phyloP scores from a whole-genome alignment of 352 stramenopile species.

The Phytophthora gonapodyides region DNA sequence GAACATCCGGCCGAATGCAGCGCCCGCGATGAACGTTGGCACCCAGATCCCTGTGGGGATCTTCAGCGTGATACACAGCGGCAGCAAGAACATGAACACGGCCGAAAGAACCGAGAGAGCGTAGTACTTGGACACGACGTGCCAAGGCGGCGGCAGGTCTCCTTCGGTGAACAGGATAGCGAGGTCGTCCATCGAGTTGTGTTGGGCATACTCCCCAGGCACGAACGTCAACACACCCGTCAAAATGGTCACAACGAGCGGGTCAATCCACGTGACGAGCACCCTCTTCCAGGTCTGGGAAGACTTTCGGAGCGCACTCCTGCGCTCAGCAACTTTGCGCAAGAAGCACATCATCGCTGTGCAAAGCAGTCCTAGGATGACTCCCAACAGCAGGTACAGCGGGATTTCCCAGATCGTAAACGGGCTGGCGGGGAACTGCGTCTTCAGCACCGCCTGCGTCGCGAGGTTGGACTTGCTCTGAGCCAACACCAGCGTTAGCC shows the following conservation, averaged over 20 bases:
- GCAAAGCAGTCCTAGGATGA: conserved; percentile 58
- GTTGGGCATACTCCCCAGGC: conserved; percentile 63
- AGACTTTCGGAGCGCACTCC: conserved; percentile 38
- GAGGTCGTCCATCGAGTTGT: conserved; percentile 64
- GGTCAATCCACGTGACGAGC: conserved; percentile 69
- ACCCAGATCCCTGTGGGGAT: conserved; percentile 86
- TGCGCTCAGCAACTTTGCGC: conserved; percentile 55
- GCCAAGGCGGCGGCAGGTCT: conserved; percentile 53
- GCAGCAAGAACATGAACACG: conserved; percentile 67
- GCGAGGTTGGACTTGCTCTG: conserved; percentile 58
- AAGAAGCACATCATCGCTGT: conserved; percentile 66
- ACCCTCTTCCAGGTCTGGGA: conserved; percentile 55
- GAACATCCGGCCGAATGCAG: conserved; percentile 78
- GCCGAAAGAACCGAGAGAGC: conserved; percentile 50
- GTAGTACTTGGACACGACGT: conserved; percentile 69
- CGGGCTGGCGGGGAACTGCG: conserved; percentile 50
- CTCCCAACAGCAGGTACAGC: conserved; percentile 64
- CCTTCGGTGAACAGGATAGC: conserved; percentile 62
- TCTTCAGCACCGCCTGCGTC: conserved; percentile 54
- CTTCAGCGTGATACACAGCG: conserved; percentile 81
- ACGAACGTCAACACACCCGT: conserved; percentile 75
- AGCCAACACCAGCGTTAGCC: conserved; percentile 66
- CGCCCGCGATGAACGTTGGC: conserved; percentile 85
- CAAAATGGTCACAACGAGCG: conserved; percentile 63
- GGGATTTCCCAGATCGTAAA: conserved; percentile 79